Evolutionary conservation across 139 green algal species (phyloP), one percentile per base, ranked within the genome.

Genomic region (Astrephomene gubernaculifera): DNA sequence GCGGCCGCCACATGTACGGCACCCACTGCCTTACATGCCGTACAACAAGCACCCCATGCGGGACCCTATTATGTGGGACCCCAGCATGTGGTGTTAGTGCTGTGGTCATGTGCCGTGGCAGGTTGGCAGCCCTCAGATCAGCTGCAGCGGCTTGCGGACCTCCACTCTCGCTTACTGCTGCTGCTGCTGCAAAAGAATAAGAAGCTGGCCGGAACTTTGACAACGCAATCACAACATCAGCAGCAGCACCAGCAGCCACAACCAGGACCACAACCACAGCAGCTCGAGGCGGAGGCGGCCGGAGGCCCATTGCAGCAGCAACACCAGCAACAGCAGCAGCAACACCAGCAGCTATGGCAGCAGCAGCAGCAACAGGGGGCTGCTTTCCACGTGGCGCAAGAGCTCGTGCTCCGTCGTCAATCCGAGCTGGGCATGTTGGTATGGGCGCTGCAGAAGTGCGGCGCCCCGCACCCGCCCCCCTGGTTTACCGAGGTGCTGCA

Each of bases 391-490:
- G 17, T 49, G 19, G 54, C 53, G 9, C 35, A 27, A 35, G 35
- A 36, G 54, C 25, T 61, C 4, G 14, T 60, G 57, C 1, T 19
- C 5, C 75, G 57, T 14, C 75, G 57, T 14, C 57, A 82, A 31
- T 6, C 57, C 25, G 57, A 82, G 39, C 57, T 82, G 75, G 75
- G 75, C 29, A 82, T 82, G 75, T 38, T 82, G 54, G 49, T 82
- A 17, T 82, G 75, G 75, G 38, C 57, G 25, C 36, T 82, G 54
- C 2, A 43, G 27, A 43, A 29, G 21, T 43, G 29, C 17, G 54
- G 57, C 39, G 54, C 63, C 27, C 4, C 19, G 27, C 2, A 12
- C 22, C 75, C 75, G 2, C 75, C 75, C 27, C 25, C 29, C 8
- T 82, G 75, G 75, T 38, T 82, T 0, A 38, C 54, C 21, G 57